These are phyloP conservation scores for Candida ponderosae DNA, from an alignment of 805 yeast species.

Conservation along the genomic window DNA sequence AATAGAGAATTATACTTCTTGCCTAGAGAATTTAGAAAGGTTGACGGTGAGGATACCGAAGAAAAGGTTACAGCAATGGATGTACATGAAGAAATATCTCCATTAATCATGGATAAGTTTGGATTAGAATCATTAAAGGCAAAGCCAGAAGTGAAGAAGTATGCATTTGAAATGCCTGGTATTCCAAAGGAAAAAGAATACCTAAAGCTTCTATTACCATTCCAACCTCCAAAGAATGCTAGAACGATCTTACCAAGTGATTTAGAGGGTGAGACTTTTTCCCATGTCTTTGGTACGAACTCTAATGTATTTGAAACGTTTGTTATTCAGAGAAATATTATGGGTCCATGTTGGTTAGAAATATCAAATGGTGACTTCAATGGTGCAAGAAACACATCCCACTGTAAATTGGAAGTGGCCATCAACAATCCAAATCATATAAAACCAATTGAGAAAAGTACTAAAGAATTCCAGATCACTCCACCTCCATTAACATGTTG, in stretches of 20 bases:
- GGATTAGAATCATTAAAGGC: conserved; percentile 59
- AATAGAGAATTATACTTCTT: conserved; percentile 68
- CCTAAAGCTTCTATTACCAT: conserved; percentile 71
- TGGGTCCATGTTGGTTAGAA: conserved; percentile 98
- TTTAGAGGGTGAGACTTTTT: conserved; percentile 68
- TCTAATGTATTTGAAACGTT: conserved; percentile 77
- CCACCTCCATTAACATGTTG: conserved; percentile 68
- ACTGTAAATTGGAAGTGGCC: conserved; percentile 71
- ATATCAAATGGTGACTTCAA: conserved; percentile 56
- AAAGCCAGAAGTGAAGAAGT: conserved; percentile 65
- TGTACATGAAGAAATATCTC: conserved; percentile 70
- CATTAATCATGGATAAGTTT: conserved; percentile 52
- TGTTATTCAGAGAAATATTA: conserved; percentile 70
- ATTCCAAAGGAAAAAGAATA: conserved; percentile 78
- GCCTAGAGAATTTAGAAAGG: conserved; percentile 50
- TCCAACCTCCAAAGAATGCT: conserved; percentile 48
- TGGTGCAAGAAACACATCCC: conserved; percentile 56
- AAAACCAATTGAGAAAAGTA: conserved; percentile 36
- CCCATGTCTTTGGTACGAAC: conserved; percentile 72
- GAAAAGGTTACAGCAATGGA: conserved; percentile 47
- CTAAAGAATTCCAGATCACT: conserved; percentile 26
- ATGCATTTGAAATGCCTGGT: conserved; percentile 80
- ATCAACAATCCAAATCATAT: conserved; percentile 42
- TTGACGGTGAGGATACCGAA: conserved; percentile 32
- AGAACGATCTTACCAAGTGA: conserved; percentile 48